Conservation (phyloP, 2,329 filamentous ascomycete species). For the Exophiala bonariae region DNA sequence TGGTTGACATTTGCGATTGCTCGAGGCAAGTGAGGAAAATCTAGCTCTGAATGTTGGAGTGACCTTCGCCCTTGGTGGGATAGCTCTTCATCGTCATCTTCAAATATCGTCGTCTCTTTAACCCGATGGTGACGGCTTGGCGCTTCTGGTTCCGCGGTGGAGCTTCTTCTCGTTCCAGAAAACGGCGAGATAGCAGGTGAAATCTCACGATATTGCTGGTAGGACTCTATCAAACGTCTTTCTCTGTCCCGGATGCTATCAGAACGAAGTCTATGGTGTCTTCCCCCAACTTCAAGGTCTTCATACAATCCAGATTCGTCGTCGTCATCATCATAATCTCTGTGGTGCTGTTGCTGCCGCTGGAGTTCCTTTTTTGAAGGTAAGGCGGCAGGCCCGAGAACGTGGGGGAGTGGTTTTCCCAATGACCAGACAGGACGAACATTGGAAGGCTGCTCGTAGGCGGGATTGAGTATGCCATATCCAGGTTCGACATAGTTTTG, state of each 20-base stretch:
- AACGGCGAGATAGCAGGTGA: conserved; percentile 13
- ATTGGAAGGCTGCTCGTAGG: conserved; percentile 53
- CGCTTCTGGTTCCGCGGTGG: conserved; percentile 10
- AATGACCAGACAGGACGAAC: conserved; percentile 55
- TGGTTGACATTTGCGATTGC: conserved; percentile 14
- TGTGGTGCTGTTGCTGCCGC: conserved; percentile 20
- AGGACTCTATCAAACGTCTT: conserved; percentile 11
- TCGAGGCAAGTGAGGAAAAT: conserved; percentile 6
- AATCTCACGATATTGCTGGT: conserved; percentile 6
- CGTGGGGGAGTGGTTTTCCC: conserved; percentile 55
- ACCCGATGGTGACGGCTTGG: conserved; percentile 5
- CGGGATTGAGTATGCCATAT: conserved; percentile 54
- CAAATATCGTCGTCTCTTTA: conserved; percentile 7
- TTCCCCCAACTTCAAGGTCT: conserved; percentile 15
- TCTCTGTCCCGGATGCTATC: conserved; percentile 17
- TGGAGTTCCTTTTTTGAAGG: conserved; percentile 43
- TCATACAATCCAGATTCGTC: not conserved
- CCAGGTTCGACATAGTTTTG: conserved; percentile 54
- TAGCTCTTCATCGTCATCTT: conserved; percentile 11
- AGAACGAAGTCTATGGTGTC: conserved; percentile 13
- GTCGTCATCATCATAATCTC: conserved; percentile 4
- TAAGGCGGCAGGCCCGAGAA: conserved; percentile 55
- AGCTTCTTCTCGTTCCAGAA: not conserved
- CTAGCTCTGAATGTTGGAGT: conserved; percentile 5
- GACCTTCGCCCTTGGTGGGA: not conserved